Percentiles rank a stretch among this genome's conserved stretches.
Evolutionary conservation across 164 flowering plant genomes (phyloP).

Genomic region (Sedum album): DNA sequence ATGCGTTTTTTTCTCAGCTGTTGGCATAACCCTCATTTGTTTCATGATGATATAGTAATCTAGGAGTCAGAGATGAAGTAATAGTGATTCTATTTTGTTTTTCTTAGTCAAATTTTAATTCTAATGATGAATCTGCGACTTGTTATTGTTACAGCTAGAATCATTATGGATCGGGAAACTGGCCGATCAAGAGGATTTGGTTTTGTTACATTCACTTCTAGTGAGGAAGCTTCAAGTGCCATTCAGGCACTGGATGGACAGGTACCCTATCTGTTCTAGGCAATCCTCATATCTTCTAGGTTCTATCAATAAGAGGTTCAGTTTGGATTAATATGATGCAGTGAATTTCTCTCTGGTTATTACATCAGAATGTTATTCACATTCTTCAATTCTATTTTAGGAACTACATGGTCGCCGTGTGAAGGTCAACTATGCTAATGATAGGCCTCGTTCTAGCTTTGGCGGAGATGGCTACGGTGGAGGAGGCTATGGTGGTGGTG

Average conservation of each 20-base stretch:
- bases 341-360: background rate
- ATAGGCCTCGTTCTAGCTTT: slow-evolving; percentile 30
- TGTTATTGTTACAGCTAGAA: slow-evolving; percentile 7
- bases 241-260: slow-evolving; percentile 10
- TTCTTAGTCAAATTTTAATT: too few relatives aligned
- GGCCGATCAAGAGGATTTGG: slow-evolving; percentile 10
- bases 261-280: background rate
- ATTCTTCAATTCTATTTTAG: slow-evolving; percentile 20
- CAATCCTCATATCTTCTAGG: background rate
- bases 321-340: background rate
- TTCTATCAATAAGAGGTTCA: background rate
- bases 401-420: slow-evolving; percentile 70
- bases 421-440: slow-evolving; percentile 70
- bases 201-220: slow-evolving; percentile 11
- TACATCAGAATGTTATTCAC: background rate
- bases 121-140: slow-evolving; percentile 1
- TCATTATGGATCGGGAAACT: slow-evolving; percentile 9
- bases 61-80: too few relatives aligned
- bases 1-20: too few relatives aligned
- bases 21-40: too few relatives aligned
- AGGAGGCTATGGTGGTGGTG: slow-evolving; percentile 4
- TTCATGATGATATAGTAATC: too few relatives aligned
- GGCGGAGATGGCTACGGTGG: slow-evolving; percentile 15
- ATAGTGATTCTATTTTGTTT: too few relatives aligned
- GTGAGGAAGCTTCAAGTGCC: slow-evolving; percentile 8